Conservation (phyloP, 768 basidiomycete genomes). For the Tulasnella sp. region DNA sequence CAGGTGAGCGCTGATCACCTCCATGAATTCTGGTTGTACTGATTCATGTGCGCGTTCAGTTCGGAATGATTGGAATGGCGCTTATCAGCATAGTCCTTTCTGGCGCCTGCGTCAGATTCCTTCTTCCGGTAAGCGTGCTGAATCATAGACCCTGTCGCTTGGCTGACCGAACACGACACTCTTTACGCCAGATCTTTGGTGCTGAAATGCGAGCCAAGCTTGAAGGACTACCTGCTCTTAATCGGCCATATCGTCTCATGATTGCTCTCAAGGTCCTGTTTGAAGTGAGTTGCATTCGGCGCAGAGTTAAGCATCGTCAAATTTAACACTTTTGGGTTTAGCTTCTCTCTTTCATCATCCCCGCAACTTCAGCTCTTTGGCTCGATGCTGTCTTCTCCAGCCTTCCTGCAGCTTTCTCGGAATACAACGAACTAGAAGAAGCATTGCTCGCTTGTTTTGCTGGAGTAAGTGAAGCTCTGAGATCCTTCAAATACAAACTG, state of each 20-base stretch:
- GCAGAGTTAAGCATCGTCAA: too few relatives aligned
- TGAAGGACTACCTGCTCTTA: background rate
- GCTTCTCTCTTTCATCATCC: background rate
- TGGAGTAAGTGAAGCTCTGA: background rate
- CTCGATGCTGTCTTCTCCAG: background rate
- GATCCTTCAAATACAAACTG: background rate
- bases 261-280: background rate
- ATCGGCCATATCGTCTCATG: constrained; percentile 8
- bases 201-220: background rate
- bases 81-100: background rate
- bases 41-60: background rate
- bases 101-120: background rate
- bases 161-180: background rate
- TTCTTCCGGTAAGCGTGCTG: background rate
- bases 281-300: background rate
- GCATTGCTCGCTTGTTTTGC: background rate
- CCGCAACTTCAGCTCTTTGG: background rate
- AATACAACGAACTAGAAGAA: background rate
- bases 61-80: background rate
- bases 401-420: background rate
- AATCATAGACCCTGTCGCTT: background rate
- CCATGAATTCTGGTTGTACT: background rate
- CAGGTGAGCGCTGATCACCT: background rate
- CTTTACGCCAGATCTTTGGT: background rate
- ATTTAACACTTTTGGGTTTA: background rate